Evolutionary conservation across 2,329 filamentous ascomycete genomes (phyloP), one percentile per base, ranked within the genome.

Genomic region (Seiridium cupressi): DNA sequence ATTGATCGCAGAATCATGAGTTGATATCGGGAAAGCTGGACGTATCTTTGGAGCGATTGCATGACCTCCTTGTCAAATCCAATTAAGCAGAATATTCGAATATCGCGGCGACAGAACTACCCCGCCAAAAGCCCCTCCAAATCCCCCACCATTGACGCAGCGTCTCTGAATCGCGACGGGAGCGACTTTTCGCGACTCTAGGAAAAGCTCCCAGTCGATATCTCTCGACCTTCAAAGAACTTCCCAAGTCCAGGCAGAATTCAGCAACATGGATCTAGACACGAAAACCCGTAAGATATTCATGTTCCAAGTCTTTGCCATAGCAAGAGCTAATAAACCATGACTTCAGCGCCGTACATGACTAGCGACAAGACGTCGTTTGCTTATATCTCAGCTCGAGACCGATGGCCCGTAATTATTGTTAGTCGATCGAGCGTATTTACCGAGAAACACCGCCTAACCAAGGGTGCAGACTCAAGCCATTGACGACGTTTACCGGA

Each of bases 361-460:
- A 98, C 93, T 44, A 87, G 84, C 68, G 93, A 98, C 79, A 86
- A 85, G 69, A 90, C 83, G 47, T 97, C 93, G 53, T 98, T 98
- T 73, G 95, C 91, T 57, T 92, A 88, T 75, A 82, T 88, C 62
- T 97, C 95, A 7, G 94, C 92, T 40, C 84, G 89, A 70, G 89
- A 93, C 66, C 84, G 95, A 74, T 99, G 94, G 95, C 95, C 95
- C 13, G 83, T 97, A 60, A 99, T 99, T 72, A 79, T 99, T 68
- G 92, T 96, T 69, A 73, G 84, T 31, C 42, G 56, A 36, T 8
- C 5, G 35, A 55, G n/a, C 53, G 44, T 35, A 13, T 9, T 51
- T 7, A n/a, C 18, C 40, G 18, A 26, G 4, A 32, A 31, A 31
- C 5, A 32, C 38, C 34, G 53, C 53, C 69, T 73, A 59, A 73